A percentile compares a stretch with the other conserved stretches of the same genome.
These are phyloP conservation scores for Syzygium oleosum DNA, from an alignment of 345 rosid genomes.

Conservation along the genomic window DNA sequence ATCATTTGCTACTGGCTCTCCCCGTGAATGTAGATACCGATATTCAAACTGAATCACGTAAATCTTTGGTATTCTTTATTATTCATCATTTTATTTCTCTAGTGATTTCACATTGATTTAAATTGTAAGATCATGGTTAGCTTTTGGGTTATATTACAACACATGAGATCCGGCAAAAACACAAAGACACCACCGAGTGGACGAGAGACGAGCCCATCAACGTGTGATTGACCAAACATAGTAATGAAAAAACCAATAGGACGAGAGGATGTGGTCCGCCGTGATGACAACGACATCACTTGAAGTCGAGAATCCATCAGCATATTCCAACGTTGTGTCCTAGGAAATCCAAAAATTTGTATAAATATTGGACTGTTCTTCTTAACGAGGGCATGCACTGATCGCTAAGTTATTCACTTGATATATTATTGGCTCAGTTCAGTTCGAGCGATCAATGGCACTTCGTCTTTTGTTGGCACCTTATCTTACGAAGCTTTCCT, in stretches of 20 bases:
- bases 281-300: background rate
- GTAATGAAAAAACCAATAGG: background rate
- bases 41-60: no score
- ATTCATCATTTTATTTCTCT: no score
- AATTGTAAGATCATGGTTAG: no score
- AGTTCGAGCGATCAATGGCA: background rate
- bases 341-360: background rate
- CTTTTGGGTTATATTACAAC: no score
- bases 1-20: no score
- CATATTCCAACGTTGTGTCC: background rate
- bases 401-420: background rate
- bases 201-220: background rate
- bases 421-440: background rate
- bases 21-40: no score
- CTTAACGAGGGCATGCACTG: background rate
- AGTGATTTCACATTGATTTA: no score
- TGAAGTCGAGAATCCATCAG: background rate
- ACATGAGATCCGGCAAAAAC: background rate
- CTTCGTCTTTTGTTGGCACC: background rate
- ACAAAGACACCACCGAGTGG: background rate
- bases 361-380: background rate
- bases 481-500: background rate
- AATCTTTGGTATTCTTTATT: no score
- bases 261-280: background rate
- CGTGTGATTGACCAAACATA: background rate